Percentiles rank a stretch among this genome's conserved stretches.
phyloP scores from a whole-genome alignment of 2,329 filamentous ascomycete genomes.

The Colletotrichum horii region DNA sequence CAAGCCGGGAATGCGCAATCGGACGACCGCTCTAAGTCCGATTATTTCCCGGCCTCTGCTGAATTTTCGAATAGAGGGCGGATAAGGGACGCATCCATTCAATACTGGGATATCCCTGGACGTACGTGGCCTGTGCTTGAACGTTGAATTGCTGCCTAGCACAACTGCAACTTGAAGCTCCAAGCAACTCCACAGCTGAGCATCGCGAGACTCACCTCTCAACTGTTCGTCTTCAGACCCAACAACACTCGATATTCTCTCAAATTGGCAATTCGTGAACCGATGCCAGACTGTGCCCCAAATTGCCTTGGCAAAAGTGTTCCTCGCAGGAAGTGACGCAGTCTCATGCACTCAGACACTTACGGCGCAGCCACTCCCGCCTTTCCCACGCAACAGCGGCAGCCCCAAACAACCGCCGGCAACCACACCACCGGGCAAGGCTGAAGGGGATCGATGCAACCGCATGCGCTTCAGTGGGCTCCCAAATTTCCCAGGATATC shows the following conservation, averaged over 20 bases:
- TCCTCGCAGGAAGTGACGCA: not conserved
- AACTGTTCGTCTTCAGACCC: not conserved
- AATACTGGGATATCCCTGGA: not conserved
- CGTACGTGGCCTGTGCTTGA: not conserved
- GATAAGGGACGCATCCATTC: not conserved
- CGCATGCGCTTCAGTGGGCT: not conserved
- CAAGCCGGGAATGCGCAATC: not conserved
- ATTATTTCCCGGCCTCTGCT: not conserved
- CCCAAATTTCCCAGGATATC: not conserved
- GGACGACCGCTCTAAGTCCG: not conserved
- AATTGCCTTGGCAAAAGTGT: not conserved
- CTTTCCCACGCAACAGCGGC: not conserved
- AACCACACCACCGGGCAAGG: not conserved
- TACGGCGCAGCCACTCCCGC: not conserved
- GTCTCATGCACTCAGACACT: not conserved
- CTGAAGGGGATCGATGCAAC: not conserved
- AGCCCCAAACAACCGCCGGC: not conserved
- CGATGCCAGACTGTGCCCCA: not conserved
- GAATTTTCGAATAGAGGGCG: not conserved
- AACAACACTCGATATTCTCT: not conserved
- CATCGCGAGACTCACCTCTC: not conserved
- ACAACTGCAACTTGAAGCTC: not conserved
- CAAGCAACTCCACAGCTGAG: not conserved
- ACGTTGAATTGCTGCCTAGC: not conserved
- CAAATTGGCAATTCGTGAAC: accelerated